Conservation (phyloP, 257 asterid species). For the Agastache rugosa region DNA sequence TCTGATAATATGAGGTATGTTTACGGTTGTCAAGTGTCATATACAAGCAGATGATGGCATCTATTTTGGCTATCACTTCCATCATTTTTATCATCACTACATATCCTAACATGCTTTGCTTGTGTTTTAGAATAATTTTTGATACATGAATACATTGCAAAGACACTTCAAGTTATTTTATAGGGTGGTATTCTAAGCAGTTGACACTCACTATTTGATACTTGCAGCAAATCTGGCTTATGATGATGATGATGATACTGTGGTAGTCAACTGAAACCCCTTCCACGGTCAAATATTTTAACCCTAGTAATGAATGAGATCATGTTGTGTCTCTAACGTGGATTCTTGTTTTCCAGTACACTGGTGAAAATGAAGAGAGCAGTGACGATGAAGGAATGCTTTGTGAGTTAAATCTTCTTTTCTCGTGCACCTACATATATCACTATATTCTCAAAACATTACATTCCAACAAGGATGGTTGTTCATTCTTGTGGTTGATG, state of each 20-base stretch:
- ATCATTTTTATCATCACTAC: not conserved
- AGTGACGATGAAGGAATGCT: constrained; percentile 93
- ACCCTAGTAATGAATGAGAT: constrained; percentile 1
- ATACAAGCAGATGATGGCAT: constrained; percentile 10
- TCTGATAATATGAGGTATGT: not conserved
- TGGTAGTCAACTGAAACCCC: constrained; percentile 53
- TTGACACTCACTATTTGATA: constrained; percentile 29
- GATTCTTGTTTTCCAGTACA: constrained; percentile 48
- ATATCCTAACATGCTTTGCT: constrained; percentile 15
- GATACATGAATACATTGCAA: not conserved
- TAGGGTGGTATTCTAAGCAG: not conserved
- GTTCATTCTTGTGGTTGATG: constrained; percentile 19
- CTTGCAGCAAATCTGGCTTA: constrained; percentile 64
- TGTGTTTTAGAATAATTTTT: not conserved
- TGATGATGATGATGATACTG: constrained; percentile 55
- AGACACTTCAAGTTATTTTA: constrained; percentile 4
- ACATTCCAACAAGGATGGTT: not conserved
- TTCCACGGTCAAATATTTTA: constrained; percentile 21
- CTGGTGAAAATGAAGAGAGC: constrained; percentile 69
- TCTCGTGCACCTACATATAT: not conserved
- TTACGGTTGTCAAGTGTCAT: not conserved
- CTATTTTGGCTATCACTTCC: not conserved
- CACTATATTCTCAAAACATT: not conserved
- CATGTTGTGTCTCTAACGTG: constrained; percentile 31
- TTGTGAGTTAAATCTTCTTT: constrained; percentile 57